Evolutionary conservation across 805 yeast species (phyloP).

Genomic region (fission yeast (Schizosaccharomyces pombe)): DNA sequence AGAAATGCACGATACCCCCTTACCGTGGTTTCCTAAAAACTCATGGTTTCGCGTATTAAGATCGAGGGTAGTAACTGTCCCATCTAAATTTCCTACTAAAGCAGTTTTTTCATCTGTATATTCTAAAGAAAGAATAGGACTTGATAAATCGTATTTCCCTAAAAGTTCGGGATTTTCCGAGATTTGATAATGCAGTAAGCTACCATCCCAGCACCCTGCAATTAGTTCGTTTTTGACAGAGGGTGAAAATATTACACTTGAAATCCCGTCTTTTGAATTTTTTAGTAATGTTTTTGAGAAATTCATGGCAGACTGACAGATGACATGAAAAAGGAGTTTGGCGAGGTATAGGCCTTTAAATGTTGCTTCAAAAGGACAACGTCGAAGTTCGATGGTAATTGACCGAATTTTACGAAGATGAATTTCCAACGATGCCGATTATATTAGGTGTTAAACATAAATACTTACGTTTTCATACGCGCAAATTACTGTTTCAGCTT

Average conservation of each 20-base stretch:
- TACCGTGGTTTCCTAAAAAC: conserved; percentile 14
- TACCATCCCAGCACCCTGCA: conserved; percentile 37
- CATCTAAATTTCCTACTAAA: conserved; percentile 2
- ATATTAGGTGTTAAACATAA: too few species aligned
- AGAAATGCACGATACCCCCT: neutral
- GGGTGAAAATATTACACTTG: conserved; percentile 1
- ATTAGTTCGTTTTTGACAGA: conserved; percentile 15
- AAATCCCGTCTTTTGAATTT: conserved; percentile 1
- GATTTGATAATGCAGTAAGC: conserved; percentile 21
- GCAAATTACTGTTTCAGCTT: too few species aligned
- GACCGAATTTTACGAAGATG: too few species aligned
- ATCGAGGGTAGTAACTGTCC: conserved; percentile 22
- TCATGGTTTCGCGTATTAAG: conserved; percentile 23
- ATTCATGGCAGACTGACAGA: too few species aligned
- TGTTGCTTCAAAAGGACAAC: too few species aligned
- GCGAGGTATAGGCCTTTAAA: too few species aligned
- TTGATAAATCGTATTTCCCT: neutral
- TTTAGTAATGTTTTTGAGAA: neutral
- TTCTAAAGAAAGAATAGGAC: neutral
- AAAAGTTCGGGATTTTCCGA: neutral
- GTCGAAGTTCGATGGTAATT: too few species aligned
- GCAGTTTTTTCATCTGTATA: conserved; percentile 4
- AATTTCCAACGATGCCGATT: too few species aligned
- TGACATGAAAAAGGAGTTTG: too few species aligned
- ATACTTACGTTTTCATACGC: too few species aligned